Percentiles rank a stretch among this genome's conserved stretches.
These are phyloP conservation scores for Kodamaea derodonti DNA, from an alignment of 1,139 yeast genomes.

Conservation along the genomic window DNA sequence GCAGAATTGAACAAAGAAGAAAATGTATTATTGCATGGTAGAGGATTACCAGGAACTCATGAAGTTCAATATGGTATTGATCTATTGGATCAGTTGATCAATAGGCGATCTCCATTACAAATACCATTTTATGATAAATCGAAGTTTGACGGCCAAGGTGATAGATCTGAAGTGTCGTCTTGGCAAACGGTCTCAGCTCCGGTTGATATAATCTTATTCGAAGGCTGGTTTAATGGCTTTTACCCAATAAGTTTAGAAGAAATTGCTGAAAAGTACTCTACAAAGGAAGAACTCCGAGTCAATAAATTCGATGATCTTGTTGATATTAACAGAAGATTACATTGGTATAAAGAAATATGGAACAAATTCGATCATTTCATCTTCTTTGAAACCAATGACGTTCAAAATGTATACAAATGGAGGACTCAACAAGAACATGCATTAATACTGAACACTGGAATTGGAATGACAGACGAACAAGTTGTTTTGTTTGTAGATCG, in stretches of 20 bases:
- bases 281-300: slow-evolving; percentile 19
- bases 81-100: slow-evolving; percentile 17
- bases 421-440: slow-evolving; percentile 80
- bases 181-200: slow-evolving; percentile 38
- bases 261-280: slow-evolving; percentile 19
- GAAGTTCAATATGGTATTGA: slow-evolving; percentile 48
- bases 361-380: slow-evolving; percentile 54
- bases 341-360: slow-evolving; percentile 56
- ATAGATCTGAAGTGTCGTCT: slow-evolving; percentile 42
- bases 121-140: slow-evolving; percentile 84
- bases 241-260: slow-evolving; percentile 31
- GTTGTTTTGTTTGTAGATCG: slow-evolving; percentile 69
- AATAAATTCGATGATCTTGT: slow-evolving; percentile 28
- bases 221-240: slow-evolving; percentile 95
- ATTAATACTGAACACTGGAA: slow-evolving; percentile 49
- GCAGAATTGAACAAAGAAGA: slow-evolving; percentile 33
- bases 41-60: slow-evolving; percentile 96
- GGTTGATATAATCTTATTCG: slow-evolving; percentile 68
- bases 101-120: slow-evolving; percentile 19
- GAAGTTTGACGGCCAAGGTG: slow-evolving; percentile 71
- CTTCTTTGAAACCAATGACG: slow-evolving; percentile 55
- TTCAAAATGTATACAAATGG: slow-evolving; percentile 73
- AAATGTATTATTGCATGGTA: slow-evolving; percentile 62
- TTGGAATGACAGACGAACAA: slow-evolving; percentile 75
- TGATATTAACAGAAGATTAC: slow-evolving; percentile 48